Evolutionary conservation across 352 stramenopile species (phyloP), one percentile per base, ranked within the genome.

Genomic region (Globisporangium paddicum): DNA sequence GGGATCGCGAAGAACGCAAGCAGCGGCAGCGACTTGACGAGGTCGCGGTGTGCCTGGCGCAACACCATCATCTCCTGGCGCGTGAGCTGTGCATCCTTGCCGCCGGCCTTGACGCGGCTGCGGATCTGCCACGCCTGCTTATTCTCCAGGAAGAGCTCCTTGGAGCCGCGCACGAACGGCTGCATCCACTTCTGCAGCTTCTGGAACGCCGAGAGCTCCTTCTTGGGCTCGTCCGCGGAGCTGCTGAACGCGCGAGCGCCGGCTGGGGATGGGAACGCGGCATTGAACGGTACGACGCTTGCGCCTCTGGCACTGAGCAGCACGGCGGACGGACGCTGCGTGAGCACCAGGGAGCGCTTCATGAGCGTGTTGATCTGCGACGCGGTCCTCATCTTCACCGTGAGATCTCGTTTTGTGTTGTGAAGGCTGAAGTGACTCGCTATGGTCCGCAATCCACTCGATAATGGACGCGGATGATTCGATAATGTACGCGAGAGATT

Each of bases 101-200:
- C 18, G n/a, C 64, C 54, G 3, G 71, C 62, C 56, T 89, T 82
- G 10, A 92, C 28, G 11, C 80, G 82, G 9, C 62, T 71, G 47
- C 82, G 82, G 32, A 92, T 73, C 23, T 68, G 65, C 82, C 80
- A 95, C 19, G 85, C 85, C 49, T 91, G 63, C 54, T 85, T 83
- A 69, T 95, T 95, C 59, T 95, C 82, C 0, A 47, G 57, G 42
- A 87, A 86, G 28, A 95, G 71, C 41, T 71, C 73, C 66, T 89
- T 91, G 23, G 71, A 83, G 30, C 85, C 82, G 21, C 68, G 56
- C 40, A 87, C 74, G 61, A 95, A 95, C 34, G 82, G 85, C 66
- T 92, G 80, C 62, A 95, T 66, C 81, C 79, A 89, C 62, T 87
- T 86, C 59, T 90, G 75, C 5, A 95, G 77, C 63, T 86, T 88